A percentile compares a stretch with the other conserved stretches of the same genome.
Evolutionary conservation across 306 rosid species (phyloP).

Genomic region (Senna tora): DNA sequence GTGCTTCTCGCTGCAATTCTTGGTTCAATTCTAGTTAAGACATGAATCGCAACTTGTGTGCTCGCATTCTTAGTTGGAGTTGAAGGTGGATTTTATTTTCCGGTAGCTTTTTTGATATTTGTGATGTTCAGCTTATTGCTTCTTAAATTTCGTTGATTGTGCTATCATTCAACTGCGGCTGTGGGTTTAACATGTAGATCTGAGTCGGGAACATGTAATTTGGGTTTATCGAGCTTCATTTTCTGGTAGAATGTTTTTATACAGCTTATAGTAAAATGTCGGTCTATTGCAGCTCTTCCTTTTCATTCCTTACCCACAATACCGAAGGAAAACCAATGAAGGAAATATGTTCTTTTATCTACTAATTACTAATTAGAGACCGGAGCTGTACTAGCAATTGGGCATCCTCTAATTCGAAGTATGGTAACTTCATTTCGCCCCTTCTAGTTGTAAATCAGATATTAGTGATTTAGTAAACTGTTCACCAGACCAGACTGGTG

Average conservation of each 20-base stretch:
- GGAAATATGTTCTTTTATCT: neutral
- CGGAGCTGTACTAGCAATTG: neutral
- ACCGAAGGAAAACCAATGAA: neutral
- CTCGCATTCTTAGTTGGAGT: constrained; percentile 20
- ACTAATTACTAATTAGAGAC: neutral
- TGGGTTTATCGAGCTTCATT: constrained; percentile 35
- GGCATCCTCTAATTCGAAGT: neutral
- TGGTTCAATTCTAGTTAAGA: constrained; percentile 8
- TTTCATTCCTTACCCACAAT: neutral
- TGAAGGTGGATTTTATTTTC: constrained; percentile 19
- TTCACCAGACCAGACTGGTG: neutral
- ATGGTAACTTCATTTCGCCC: neutral
- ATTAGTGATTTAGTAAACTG: neutral
- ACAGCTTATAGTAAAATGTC: constrained; percentile 16
- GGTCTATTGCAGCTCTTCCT: neutral
- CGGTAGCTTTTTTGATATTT: constrained; percentile 7
- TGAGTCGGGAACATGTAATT: constrained; percentile 39
- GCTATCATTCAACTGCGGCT: constrained; percentile 9
- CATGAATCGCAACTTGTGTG: constrained; percentile 5
- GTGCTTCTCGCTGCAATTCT: neutral
- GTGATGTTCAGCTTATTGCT: constrained; percentile 19
- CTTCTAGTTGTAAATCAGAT: neutral
- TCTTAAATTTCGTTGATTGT: neutral
- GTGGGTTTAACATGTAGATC: constrained; percentile 52
- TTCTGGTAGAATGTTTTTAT: constrained; percentile 19